These are phyloP conservation scores for Chlamydomonas incerta DNA, from an alignment of 139 green algal genomes.

Conservation along the genomic window DNA sequence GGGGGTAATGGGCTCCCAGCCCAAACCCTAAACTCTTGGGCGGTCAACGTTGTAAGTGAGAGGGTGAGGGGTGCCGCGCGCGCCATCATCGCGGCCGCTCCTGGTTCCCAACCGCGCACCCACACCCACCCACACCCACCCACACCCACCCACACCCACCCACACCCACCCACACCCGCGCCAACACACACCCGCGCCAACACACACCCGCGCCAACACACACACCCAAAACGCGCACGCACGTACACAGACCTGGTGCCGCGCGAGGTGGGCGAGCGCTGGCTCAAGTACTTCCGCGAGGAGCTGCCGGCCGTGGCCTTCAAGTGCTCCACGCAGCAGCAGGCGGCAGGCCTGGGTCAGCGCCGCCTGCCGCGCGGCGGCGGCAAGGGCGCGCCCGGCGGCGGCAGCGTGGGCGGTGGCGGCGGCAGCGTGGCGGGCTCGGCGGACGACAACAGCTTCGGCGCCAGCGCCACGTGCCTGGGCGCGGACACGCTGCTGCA, in stretches of 20 bases:
- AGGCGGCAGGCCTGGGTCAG: slow-evolving; percentile 62
- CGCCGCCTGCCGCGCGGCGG: not conserved
- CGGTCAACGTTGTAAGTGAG: too few species aligned
- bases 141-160: too few species aligned
- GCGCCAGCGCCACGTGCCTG: slow-evolving; percentile 57
- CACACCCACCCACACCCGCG: not conserved
- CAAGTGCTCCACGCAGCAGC: slow-evolving; percentile 95
- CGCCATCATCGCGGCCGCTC: too few species aligned
- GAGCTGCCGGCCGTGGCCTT: slow-evolving; percentile 97
- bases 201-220: not conserved
- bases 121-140: too few species aligned
- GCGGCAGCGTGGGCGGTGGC: not conserved
- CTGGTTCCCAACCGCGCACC: too few species aligned
- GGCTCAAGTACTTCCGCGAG: slow-evolving; percentile 95
- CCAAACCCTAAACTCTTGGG: too few species aligned
- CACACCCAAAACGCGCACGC: too few species aligned
- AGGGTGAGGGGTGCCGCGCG: too few species aligned
- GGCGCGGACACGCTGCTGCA: slow-evolving; percentile 94
- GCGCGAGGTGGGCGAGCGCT: slow-evolving; percentile 85
- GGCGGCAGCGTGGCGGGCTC: not conserved
- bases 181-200: too few species aligned
- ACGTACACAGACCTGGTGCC: slow-evolving; percentile 97
- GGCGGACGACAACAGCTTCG: not conserved
- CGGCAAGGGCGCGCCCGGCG: not conserved
- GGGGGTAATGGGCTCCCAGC: too few species aligned